phyloP scores from a whole-genome alignment of 2,329 filamentous ascomycete genomes.

The Epichloe brachyelytri region DNA sequence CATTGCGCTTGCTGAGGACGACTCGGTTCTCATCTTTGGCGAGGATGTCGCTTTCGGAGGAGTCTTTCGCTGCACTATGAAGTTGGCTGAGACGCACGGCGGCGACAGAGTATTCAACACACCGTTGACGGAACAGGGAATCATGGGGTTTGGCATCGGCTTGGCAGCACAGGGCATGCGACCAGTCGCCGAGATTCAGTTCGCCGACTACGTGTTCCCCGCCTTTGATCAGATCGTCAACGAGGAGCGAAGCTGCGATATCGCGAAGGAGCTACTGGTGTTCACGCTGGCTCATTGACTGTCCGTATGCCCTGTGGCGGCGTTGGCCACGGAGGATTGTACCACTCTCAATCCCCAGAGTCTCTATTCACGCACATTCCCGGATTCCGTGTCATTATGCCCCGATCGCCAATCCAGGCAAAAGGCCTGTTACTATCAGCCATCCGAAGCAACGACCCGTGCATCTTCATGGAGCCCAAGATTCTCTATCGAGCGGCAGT shows the following conservation, averaged over 20 bases:
- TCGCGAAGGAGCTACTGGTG: slow-evolving; percentile 46
- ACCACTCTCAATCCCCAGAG: slow-evolving; percentile 86
- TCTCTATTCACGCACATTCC: slow-evolving; percentile 80
- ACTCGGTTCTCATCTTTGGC: slow-evolving; percentile 81
- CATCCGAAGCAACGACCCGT: slow-evolving; percentile 72
- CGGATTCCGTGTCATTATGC: slow-evolving; percentile 73
- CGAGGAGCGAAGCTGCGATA: slow-evolving; percentile 80
- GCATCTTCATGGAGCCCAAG: slow-evolving; percentile 90
- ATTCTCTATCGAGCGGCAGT: slow-evolving; percentile 83
- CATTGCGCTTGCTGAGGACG: slow-evolving; percentile 69
- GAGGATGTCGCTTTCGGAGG: slow-evolving; percentile 96
- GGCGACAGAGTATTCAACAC: slow-evolving; percentile 91
- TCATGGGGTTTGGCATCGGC: slow-evolving; percentile 87
- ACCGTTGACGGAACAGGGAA: slow-evolving; percentile 84
- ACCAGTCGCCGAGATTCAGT: slow-evolving; percentile 88
- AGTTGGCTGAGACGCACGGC: slow-evolving; percentile 77
- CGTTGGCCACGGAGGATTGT: slow-evolving; percentile 76
- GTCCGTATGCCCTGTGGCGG: slow-evolving; percentile 83
- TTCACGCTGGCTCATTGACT: slow-evolving; percentile 63
- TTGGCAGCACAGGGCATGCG: slow-evolving; percentile 83
- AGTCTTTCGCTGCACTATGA: slow-evolving; percentile 90
- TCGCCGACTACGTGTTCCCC: slow-evolving; percentile 87
- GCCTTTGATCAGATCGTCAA: slow-evolving; percentile 93
- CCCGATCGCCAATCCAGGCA: slow-evolving; percentile 73
- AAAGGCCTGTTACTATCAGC: slow-evolving; percentile 72